Conservation (phyloP, 2,329 filamentous ascomycete species). For the Aspergillus caelatus region DNA sequence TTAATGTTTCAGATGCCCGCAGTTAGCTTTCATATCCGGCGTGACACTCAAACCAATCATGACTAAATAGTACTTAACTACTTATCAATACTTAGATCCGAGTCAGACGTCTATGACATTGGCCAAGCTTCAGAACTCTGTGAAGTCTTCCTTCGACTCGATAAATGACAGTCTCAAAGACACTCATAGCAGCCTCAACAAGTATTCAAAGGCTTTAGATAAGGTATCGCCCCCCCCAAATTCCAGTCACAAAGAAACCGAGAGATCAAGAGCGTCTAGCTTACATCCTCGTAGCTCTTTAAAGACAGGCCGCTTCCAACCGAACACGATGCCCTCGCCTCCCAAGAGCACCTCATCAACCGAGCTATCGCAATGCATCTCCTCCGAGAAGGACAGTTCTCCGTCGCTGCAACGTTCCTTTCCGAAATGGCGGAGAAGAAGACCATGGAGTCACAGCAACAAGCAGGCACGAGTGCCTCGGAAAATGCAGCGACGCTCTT, state of each 20-base stretch:
- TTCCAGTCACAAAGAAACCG: background rate
- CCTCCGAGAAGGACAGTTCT: conserved; percentile 90
- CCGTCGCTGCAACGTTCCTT: conserved; percentile 82
- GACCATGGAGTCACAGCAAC: conserved; percentile 36
- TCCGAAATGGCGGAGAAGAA: conserved; percentile 63
- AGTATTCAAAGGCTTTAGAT: conserved; percentile 83
- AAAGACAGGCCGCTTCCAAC: conserved; percentile 71
- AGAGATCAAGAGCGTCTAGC: background rate
- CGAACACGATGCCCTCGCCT: conserved; percentile 77
- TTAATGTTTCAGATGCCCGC: background rate
- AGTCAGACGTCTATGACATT: conserved; percentile 73
- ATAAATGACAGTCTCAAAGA: conserved; percentile 82
- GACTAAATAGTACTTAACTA: conserved; percentile 8
- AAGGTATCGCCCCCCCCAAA: conserved; percentile 56
- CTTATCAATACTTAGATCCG: conserved; percentile 55
- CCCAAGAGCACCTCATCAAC: conserved; percentile 78
- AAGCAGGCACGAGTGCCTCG: conserved; percentile 33
- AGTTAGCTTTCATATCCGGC: background rate
- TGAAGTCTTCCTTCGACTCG: conserved; percentile 78
- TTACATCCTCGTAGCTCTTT: conserved; percentile 56
- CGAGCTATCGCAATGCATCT: conserved; percentile 96
- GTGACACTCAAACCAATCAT: background rate
- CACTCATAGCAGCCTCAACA: conserved; percentile 78
- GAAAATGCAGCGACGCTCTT: conserved; percentile 47
- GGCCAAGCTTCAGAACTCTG: conserved; percentile 80